Base-by-base conservation (phyloP, 164 flowering plant genomes). In the Nelumbo lutea region DNA sequence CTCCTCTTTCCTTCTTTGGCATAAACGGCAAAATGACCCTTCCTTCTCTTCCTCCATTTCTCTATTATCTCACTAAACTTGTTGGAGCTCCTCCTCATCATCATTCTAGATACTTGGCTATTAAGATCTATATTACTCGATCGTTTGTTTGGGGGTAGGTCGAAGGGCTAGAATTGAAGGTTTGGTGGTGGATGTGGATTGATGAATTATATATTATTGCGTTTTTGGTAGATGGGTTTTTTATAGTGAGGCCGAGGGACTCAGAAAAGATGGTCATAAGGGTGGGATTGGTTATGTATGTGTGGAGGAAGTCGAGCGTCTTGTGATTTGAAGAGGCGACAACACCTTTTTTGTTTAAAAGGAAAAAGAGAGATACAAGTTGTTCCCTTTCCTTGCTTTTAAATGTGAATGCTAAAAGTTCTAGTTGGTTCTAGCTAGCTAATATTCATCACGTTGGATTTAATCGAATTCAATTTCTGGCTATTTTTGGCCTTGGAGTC, bases 1-100 rank as follows among this genome's bases (percentile, higher is more conserved):
- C 83, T 73, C 72, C 83, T 73, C 59, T 73, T 80, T 3, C 76
- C 82, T 53, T 83, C 83, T 66, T 65, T 77, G 0, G 86, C 74
- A 66, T 83, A 80, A 42, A 83, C 81, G 45, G 77, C 82, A 73
- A 83, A 83, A 50, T 75, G 76, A 42, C 81, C 86, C 66, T 75
- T 83, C 48, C 65, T 69, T 44, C 71, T 71, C 69, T 67, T 77
- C 76, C 68, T 72, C 78, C 84, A 81, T 69, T 73, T 80, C 51
- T 65, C 74, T 5, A 78, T 48, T 4, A 77, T 77, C 74, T 74
- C 80, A 58, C 79, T 70, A 8, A 82, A 67, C 78, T 73, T 77
- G 65, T 73, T 75, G 0, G 82, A 69, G 61, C 56, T 72, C 57
- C 56, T 67, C 73, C 72, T 77, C 47, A 44, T 52, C 11, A 61